Evolutionary conservation across 2,329 filamentous ascomycete genomes (phyloP), one percentile per base, ranked within the genome.

Genomic region (Diaporthe humulicola): DNA sequence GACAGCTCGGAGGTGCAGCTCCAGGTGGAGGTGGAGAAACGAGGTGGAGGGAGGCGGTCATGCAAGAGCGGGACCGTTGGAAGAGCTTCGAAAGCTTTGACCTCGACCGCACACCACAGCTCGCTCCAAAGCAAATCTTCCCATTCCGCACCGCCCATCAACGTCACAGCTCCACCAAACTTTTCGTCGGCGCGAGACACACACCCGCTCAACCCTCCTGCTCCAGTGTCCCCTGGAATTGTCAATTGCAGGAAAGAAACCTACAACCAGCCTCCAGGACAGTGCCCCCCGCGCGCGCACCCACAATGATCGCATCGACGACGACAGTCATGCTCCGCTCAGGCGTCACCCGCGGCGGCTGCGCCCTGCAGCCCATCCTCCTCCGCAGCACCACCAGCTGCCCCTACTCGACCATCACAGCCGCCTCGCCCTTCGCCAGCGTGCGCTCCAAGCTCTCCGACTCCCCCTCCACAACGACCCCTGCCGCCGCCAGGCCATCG

Each of bases 321-420:
- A 79, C 81, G 56, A 79, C 79, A 17, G 80, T 79, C 7, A 79
- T 82, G 80, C 77, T 83, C 67, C 81, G 82, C 72, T 77, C 81
- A 40, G 78, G 82, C 78, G 77, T 81, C 71, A 76, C 78, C 74
- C 80, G 81, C 73, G 77, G 70, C 71, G 77, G 77, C 42, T 73
- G 74, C 73, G 76, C 80, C 70, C 80, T 80, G 70, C 78, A 80
- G 38, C 54, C 56, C n/a, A 71, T 78, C 69, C 78, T 81, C 73
- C 71, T 81, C 70, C 78, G 80, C 75, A 78, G 56, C 77, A 75
- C 76, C 61, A 77, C 78, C 50, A 61, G 72, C 54, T 82, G 81
- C 80, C 80, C 80, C 25, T 81, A 81, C 77, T 80, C 81, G 30
- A 80, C 81, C 45, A 71, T 77, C 71, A 77, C 67, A 50, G 66